Percentiles rank a stretch among this genome's conserved stretches.
phyloP scores from a whole-genome alignment of 257 asterid genomes.

The Plantago ovata region DNA sequence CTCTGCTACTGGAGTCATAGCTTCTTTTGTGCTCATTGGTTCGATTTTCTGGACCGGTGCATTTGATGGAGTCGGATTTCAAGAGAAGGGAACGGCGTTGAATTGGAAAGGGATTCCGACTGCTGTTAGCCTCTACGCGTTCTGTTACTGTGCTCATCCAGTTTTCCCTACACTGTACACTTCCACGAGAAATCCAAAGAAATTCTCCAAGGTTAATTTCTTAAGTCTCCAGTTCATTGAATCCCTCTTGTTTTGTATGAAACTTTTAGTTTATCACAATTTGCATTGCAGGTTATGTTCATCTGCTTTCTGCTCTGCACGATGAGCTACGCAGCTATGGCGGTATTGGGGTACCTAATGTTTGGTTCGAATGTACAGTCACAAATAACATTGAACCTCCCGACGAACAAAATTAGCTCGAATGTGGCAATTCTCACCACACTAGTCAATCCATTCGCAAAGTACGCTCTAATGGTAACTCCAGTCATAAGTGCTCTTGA shows the following conservation, averaged over 20 bases:
- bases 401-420: constrained; percentile 44
- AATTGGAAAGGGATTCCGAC: constrained; percentile 59
- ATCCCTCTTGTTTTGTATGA: background rate
- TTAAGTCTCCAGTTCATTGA: no score
- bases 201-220: constrained; percentile 62
- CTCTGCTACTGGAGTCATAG: constrained; percentile 75
- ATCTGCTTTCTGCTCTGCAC: constrained; percentile 62
- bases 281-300: constrained; percentile 57
- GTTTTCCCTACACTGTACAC: constrained; percentile 85
- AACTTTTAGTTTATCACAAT: background rate
- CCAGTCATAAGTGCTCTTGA: constrained; percentile 61
- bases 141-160: constrained; percentile 94
- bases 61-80: constrained; percentile 61
- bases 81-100: constrained; percentile 34
- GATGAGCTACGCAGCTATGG: constrained; percentile 62
- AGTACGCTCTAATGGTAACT: constrained; percentile 72
- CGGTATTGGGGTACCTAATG: constrained; percentile 68
- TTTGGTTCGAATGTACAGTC: constrained; percentile 58
- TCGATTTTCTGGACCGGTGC: constrained; percentile 64
- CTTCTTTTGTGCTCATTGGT: constrained; percentile 62
- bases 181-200: constrained; percentile 68
- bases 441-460: constrained; percentile 73
- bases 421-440: constrained; percentile 77
- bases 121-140: constrained; percentile 73
- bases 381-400: constrained; percentile 82